Evolutionary conservation across 2,329 filamentous ascomycete species (phyloP).

Genomic region (Diaporthe longicolla): DNA sequence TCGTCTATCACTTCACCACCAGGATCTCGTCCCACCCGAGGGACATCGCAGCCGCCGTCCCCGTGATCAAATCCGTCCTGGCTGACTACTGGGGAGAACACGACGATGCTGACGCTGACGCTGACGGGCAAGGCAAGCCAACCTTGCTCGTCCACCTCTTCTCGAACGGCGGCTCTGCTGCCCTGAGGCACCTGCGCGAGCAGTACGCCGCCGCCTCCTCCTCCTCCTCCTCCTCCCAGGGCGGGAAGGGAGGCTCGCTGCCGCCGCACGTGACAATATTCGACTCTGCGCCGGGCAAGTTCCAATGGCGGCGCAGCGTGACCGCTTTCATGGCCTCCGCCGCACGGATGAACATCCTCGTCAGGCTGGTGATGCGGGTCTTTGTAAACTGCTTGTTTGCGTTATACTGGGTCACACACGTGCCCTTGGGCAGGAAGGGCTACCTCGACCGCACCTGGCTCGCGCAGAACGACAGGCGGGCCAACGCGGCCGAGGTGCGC

Average conservation of each 20-base stretch:
- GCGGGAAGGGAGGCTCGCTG: constrained; percentile 45
- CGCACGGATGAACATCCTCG: constrained; percentile 48
- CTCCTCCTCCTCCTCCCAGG: not conserved
- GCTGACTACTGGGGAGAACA: constrained; percentile 44
- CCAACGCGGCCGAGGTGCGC: constrained; percentile 56
- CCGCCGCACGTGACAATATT: constrained; percentile 61
- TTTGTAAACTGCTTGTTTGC: constrained; percentile 54
- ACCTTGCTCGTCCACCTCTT: constrained; percentile 64
- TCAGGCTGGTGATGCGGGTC: constrained; percentile 50
- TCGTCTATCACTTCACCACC: constrained; percentile 53
- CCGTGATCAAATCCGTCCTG: constrained; percentile 54
- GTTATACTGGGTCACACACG: constrained; percentile 49
- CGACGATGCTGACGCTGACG: constrained; percentile 39
- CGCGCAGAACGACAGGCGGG: constrained; percentile 54
- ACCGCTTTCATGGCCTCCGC: constrained; percentile 56
- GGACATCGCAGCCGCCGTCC: constrained; percentile 57
- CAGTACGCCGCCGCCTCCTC: constrained; percentile 44
- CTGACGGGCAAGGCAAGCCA: constrained; percentile 45
- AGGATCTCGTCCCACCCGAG: constrained; percentile 50
- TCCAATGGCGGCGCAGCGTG: constrained; percentile 56
- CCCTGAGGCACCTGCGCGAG: constrained; percentile 56
- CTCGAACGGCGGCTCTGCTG: constrained; percentile 66
- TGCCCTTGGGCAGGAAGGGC: constrained; percentile 50
- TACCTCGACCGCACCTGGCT: constrained; percentile 53
- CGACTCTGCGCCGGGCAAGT: constrained; percentile 65